Evolutionary conservation across 2,329 filamentous ascomycete species (phyloP).

Genomic region (Rhytidhysteron rufulum): DNA sequence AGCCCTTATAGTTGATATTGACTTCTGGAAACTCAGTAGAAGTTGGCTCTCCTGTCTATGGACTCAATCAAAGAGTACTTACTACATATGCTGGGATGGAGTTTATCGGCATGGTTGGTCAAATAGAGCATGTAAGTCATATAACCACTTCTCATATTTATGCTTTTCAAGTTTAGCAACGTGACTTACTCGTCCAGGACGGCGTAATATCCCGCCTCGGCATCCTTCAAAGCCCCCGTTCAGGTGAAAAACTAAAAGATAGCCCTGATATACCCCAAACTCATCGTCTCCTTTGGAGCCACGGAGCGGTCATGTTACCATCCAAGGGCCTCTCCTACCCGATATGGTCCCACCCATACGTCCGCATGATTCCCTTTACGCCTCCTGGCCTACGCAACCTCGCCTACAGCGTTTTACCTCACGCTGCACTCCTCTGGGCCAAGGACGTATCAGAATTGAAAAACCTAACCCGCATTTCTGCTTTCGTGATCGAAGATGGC

Average conservation of each 20-base stretch:
- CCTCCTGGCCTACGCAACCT: neutral
- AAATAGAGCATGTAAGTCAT: too few relatives aligned
- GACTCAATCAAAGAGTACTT: too few relatives aligned
- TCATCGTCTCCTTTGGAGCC: constrained; percentile 6
- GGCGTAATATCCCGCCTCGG: constrained; percentile 3
- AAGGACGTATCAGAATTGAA: neutral
- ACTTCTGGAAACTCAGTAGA: too few relatives aligned
- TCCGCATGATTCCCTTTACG: neutral
- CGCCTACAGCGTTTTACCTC: constrained; percentile 5
- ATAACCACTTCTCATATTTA: too few relatives aligned
- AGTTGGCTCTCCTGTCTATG: too few relatives aligned
- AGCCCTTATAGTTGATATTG: too few relatives aligned
- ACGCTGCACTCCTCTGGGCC: constrained; percentile 10
- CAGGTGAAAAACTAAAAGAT: neutral
- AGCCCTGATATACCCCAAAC: constrained; percentile 1
- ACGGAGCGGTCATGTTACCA: neutral
- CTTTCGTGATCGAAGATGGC: constrained; percentile 1
- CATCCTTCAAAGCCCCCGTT: neutral
- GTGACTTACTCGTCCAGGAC: too few relatives aligned
- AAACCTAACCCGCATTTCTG: constrained; percentile 5
- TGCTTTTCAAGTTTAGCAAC: too few relatives aligned
- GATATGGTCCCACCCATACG: neutral
- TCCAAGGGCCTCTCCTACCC: neutral
- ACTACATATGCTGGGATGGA: too few relatives aligned
- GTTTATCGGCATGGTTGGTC: too few relatives aligned